Conservation (phyloP, 2,329 filamentous ascomycete genomes). For the Diaporthe humulicola region DNA sequence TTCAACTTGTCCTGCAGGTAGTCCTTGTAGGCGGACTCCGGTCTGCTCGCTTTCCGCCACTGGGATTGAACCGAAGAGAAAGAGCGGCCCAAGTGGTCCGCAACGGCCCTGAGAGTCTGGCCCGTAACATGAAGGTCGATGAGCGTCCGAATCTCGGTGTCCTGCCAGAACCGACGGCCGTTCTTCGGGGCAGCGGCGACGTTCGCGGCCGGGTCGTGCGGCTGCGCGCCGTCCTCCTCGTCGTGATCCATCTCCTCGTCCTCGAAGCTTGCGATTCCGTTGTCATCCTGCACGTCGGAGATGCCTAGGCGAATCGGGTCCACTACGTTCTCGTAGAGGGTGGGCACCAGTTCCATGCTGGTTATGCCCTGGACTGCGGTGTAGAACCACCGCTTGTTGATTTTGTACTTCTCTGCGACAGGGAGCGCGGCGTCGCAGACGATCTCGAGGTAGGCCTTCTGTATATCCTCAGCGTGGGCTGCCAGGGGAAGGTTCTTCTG, state of each 20-base stretch:
- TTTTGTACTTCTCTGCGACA: neutral
- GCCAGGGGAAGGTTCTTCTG: neutral
- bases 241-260: neutral
- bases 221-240: neutral
- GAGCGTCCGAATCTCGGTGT: neutral
- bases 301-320: neutral
- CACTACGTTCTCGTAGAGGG: neutral
- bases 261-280: neutral
- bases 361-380: neutral
- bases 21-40: neutral
- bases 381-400: slow-evolving; percentile 4
- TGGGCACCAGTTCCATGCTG: neutral
- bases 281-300: too few relatives aligned
- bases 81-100: neutral
- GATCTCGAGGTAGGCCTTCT: neutral
- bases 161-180: neutral
- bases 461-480: neutral
- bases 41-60: neutral
- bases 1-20: neutral
- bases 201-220: neutral
- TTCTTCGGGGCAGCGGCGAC: neutral
- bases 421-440: neutral
- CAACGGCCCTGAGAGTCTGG: neutral
- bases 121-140: neutral
- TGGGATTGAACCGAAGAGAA: neutral